Evolutionary conservation across 2,329 filamentous ascomycete species (phyloP).

Genomic region (Biscogniauxia mediterranea): DNA sequence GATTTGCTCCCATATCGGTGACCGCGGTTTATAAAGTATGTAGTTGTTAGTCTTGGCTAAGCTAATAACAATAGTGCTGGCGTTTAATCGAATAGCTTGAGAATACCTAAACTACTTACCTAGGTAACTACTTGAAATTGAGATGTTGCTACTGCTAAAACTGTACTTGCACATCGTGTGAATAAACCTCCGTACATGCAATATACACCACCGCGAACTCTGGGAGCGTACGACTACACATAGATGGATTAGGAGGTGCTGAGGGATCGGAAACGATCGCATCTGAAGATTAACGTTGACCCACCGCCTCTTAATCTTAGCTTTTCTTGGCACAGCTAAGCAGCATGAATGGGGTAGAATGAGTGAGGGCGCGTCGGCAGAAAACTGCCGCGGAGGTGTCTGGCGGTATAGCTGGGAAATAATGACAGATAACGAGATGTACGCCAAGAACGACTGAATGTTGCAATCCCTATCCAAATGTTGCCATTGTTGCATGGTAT

Average conservation of each 20-base stretch:
- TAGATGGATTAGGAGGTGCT: not conserved
- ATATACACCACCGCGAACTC: too few species aligned
- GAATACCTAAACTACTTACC: too few species aligned
- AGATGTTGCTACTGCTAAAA: too few species aligned
- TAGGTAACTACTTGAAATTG: too few species aligned
- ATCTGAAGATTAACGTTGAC: not conserved
- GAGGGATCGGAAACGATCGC: not conserved
- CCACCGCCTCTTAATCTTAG: not conserved
- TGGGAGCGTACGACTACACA: too few species aligned
- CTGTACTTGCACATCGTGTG: too few species aligned
- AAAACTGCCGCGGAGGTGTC: not conserved
- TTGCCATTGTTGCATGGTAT: not conserved
- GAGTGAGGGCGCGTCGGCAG: not conserved
- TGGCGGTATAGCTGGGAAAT: not conserved
- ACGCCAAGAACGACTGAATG: not conserved
- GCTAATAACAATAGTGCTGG: too few species aligned
- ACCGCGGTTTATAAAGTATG: too few species aligned
- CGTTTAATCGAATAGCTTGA: too few species aligned
- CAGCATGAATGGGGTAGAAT: not conserved
- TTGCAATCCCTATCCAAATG: not conserved
- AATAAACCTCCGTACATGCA: too few species aligned
- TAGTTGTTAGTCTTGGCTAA: too few species aligned
- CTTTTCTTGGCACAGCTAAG: not conserved
- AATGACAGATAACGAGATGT: not conserved
- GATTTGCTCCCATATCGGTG: too few species aligned